Percentiles rank a stretch among this genome's conserved stretches.
These are phyloP conservation scores for Umbilicus rupestris DNA, from an alignment of 164 flowering plant species.

Conservation along the genomic window DNA sequence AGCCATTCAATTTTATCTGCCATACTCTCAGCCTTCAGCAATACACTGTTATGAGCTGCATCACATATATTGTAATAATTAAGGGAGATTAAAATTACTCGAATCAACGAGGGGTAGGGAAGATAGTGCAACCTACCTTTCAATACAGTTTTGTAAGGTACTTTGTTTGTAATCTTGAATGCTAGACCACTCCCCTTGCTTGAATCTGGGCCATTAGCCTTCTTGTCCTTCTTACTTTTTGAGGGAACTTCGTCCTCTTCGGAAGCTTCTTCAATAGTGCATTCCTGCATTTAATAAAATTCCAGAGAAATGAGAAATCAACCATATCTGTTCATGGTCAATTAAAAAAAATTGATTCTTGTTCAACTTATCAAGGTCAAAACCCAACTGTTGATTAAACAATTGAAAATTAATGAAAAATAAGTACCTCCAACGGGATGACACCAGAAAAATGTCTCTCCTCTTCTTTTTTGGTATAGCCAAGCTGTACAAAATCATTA, in stretches of 20 bases:
- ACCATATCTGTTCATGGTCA: neutral
- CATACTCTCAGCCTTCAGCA: slow-evolving; percentile 83
- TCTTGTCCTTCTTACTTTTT: slow-evolving; percentile 91
- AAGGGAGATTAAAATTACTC: neutral
- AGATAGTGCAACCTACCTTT: slow-evolving; percentile 44
- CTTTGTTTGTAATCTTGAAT: slow-evolving; percentile 79
- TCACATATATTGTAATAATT: neutral
- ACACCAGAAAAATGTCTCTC: slow-evolving; percentile 91
- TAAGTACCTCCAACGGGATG: slow-evolving; percentile 74
- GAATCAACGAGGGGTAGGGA: neutral
- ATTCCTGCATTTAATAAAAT: slow-evolving; percentile 43
- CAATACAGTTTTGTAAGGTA: slow-evolving; percentile 81
- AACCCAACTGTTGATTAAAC: neutral
- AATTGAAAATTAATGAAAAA: neutral
- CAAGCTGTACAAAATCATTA: slow-evolving; percentile 51
- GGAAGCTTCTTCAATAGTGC: slow-evolving; percentile 63
- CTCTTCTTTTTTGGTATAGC: slow-evolving; percentile 94
- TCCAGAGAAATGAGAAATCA: neutral
- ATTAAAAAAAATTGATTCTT: too few species aligned
- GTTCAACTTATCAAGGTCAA: neutral
- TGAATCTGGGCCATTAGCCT: slow-evolving; percentile 75
- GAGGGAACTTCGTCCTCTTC: slow-evolving; percentile 74
- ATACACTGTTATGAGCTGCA: slow-evolving; percentile 88
- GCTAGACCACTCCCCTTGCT: slow-evolving; percentile 55
- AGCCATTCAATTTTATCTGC: slow-evolving; percentile 88